These are phyloP conservation scores for Colletotrichum phormii DNA, from an alignment of 2,329 filamentous ascomycete species.

Conservation along the genomic window DNA sequence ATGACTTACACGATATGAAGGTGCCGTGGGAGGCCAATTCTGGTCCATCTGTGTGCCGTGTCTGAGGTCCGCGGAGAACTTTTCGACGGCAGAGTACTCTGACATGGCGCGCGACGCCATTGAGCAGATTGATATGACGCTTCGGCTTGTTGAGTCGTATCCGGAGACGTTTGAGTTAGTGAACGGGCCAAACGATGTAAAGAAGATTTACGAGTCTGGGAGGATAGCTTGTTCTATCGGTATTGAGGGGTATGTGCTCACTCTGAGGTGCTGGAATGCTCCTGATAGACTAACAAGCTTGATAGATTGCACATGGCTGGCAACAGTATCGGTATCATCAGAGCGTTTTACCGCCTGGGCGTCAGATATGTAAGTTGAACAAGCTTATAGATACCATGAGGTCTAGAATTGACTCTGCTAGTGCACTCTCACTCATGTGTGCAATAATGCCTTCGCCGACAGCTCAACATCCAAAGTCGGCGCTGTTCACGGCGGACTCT, in stretches of 20 bases:
- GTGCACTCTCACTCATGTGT: conserved; percentile 44
- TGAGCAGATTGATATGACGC: conserved; percentile 41
- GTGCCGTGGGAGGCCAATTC: conserved; percentile 45
- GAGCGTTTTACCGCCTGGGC: conserved; percentile 47
- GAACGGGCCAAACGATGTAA: conserved; percentile 43
- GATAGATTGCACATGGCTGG: conserved; percentile 44
- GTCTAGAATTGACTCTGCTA: not conserved
- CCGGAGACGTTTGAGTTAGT: conserved; percentile 41
- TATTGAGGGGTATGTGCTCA: conserved; percentile 43
- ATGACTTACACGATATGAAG: not conserved
- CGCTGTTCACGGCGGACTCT: conserved; percentile 41
- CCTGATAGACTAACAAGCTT: not conserved
- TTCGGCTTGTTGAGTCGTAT: conserved; percentile 41
- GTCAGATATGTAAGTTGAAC: conserved; percentile 46
- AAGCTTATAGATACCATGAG: no score
- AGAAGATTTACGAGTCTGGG: conserved; percentile 42
- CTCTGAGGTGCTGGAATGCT: not conserved
- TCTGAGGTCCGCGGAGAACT: conserved; percentile 40
- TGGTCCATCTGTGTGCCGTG: conserved; percentile 45
- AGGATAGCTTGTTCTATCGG: conserved; percentile 50
- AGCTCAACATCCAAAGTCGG: conserved; percentile 42
- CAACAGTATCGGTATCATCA: conserved; percentile 47
- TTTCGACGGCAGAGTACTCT: conserved; percentile 40
- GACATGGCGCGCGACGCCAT: conserved; percentile 39
- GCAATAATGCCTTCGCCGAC: conserved; percentile 44